Evolutionary conservation across 371 early-diverging fungal species (phyloP).

Genomic region (Actinomucor elegans): DNA sequence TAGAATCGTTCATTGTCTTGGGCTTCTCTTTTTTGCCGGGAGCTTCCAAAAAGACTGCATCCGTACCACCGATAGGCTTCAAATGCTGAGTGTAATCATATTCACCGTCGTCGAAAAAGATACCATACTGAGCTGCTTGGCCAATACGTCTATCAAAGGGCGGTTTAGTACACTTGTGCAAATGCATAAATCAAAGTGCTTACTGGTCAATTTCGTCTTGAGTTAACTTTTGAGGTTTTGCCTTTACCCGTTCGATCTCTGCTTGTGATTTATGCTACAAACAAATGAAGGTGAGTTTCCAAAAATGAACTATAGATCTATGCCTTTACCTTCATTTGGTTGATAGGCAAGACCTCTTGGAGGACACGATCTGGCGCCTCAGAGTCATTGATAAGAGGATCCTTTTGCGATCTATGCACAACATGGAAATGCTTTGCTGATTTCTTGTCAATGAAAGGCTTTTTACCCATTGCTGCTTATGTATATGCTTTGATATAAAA

Average conservation of each 20-base stretch:
- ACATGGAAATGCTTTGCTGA: conserved; percentile 84
- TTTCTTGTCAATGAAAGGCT: conserved; percentile 87
- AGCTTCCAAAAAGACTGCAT: conserved; percentile 81
- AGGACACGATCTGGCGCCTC: conserved; percentile 83
- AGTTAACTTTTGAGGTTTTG: conserved; percentile 34
- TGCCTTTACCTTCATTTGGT: conserved; percentile 60
- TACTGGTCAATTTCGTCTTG: conserved; percentile 56
- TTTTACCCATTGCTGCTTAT: conserved; percentile 61
- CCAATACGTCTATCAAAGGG: conserved; percentile 53
- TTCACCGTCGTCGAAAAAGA: conserved; percentile 83
- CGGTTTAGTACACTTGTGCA: neutral
- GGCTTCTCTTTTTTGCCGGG: conserved; percentile 43
- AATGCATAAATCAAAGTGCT: neutral
- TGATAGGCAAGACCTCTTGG: conserved; percentile 71
- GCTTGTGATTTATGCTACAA: conserved; percentile 42
- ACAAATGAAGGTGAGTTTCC: neutral
- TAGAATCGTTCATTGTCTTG: conserved; percentile 24
- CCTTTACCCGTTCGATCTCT: conserved; percentile 34
- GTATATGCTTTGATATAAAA: neutral
- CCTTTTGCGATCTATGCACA: conserved; percentile 94
- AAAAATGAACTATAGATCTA: neutral
- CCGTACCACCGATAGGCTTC: conserved; percentile 86
- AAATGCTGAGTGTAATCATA: conserved; percentile 96
- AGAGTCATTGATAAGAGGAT: conserved; percentile 85
- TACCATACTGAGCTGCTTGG: conserved; percentile 81